Evolutionary conservation across 2,329 filamentous ascomycete genomes (phyloP).

Genomic region (Dactylella cylindrospora): DNA sequence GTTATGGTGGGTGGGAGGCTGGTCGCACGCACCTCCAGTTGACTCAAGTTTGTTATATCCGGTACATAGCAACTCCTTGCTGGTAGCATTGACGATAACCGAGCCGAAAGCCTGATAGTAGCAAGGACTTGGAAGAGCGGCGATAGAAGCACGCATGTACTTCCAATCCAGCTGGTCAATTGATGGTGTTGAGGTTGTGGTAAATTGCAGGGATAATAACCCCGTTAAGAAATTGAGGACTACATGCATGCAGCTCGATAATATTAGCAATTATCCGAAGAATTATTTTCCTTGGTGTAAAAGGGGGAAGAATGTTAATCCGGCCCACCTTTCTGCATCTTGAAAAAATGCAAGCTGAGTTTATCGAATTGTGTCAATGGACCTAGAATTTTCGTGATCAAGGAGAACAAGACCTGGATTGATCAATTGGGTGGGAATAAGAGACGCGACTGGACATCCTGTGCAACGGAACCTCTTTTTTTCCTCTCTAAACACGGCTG

Average conservation of each 20-base stretch:
- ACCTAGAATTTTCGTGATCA: too few relatives aligned
- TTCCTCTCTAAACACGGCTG: too few relatives aligned
- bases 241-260: conserved; percentile 4
- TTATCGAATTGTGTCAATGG: too few relatives aligned
- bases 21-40: conserved; percentile 9
- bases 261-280: background rate
- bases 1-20: background rate
- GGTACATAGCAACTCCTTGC: conserved; percentile 21
- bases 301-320: background rate
- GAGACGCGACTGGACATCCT: too few relatives aligned
- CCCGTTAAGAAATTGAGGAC: conserved; percentile 17
- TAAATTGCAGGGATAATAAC: conserved; percentile 10
- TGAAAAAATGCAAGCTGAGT: too few relatives aligned
- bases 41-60: conserved; percentile 27
- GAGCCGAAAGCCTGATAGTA: conserved; percentile 37
- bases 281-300: too few relatives aligned
- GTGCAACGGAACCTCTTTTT: too few relatives aligned
- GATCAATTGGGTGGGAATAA: background rate
- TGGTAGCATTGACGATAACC: conserved; percentile 33
- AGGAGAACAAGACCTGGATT: too few relatives aligned
- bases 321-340: conserved; percentile 15
- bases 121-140: conserved; percentile 30
- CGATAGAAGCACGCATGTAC: conserved; percentile 32
- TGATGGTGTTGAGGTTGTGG: conserved; percentile 1
- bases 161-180: conserved; percentile 28